Percentiles rank a stretch among this genome's conserved stretches.
phyloP scores from a whole-genome alignment of 352 stramenopile species.

The Globisporangium echinulatum region DNA sequence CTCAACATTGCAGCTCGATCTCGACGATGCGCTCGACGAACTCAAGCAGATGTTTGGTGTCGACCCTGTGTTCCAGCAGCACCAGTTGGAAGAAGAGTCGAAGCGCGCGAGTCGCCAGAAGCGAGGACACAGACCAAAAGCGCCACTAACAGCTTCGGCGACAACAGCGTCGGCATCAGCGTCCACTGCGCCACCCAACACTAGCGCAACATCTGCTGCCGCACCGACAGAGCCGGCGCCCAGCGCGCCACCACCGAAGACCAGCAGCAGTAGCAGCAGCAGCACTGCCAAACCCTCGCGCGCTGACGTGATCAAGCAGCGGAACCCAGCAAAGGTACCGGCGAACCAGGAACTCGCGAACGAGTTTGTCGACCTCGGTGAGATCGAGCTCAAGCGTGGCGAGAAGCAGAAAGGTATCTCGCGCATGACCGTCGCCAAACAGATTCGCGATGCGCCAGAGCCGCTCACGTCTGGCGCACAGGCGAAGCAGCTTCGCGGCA shows the following conservation, averaged over 20 bases:
- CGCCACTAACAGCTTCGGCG: neutral
- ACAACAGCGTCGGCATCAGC: slow-evolving; percentile 3
- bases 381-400: slow-evolving; percentile 22
- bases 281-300: no score
- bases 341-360: slow-evolving; percentile 32
- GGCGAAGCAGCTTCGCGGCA: slow-evolving; percentile 19
- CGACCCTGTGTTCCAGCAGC: no score
- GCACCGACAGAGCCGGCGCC: slow-evolving; percentile 12
- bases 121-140: slow-evolving; percentile 16
- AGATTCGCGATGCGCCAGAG: neutral
- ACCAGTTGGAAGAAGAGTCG: slow-evolving; percentile 16
- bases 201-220: neutral
- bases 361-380: slow-evolving; percentile 39
- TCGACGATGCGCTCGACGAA: slow-evolving; percentile 49
- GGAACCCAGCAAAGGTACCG: slow-evolving; percentile 20
- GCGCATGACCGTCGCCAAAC: neutral
- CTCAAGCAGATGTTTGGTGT: no score
- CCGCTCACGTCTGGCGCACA: slow-evolving; percentile 25
- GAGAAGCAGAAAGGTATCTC: slow-evolving; percentile 33
- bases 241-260: no score
- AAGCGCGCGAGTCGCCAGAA: slow-evolving; percentile 31
- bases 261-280: no score
- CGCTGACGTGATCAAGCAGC: no score
- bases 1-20: slow-evolving; percentile 15
- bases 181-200: neutral